Percentiles rank a stretch among this genome's conserved stretches.
Evolutionary conservation across 169 alveolate species (phyloP).

Genomic region (Plasmodium coatneyi): DNA sequence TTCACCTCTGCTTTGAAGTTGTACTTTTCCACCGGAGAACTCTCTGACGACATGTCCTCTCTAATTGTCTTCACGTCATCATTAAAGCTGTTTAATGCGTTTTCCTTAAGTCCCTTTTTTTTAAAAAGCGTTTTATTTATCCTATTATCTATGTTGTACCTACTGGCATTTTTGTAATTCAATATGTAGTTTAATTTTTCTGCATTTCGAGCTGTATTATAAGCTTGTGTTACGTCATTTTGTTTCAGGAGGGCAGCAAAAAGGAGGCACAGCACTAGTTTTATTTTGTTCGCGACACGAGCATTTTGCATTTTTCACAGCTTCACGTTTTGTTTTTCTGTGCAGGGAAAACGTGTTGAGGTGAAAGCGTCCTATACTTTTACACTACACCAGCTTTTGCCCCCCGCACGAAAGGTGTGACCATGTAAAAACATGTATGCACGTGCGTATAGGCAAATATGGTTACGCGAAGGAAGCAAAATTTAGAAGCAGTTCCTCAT

Average conservation of each 20-base stretch:
- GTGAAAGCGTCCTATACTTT: background rate
- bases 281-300: slow-evolving; percentile 25
- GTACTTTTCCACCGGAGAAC: slow-evolving; percentile 86
- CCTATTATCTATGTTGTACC: slow-evolving; percentile 14
- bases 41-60: slow-evolving; percentile 52
- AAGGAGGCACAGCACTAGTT: slow-evolving; percentile 32
- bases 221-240: slow-evolving; percentile 34
- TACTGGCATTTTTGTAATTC: slow-evolving; percentile 27
- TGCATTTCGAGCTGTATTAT: slow-evolving; percentile 14
- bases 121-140: slow-evolving; percentile 65
- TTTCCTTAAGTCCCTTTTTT: slow-evolving; percentile 5
- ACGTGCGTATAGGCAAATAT: background rate
- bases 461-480: background rate
- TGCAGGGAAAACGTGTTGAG: background rate
- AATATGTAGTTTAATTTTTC: slow-evolving; percentile 59
- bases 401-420: background rate
- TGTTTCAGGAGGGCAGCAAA: slow-evolving; percentile 25
- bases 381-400: background rate
- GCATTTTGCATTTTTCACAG: slow-evolving; percentile 69
- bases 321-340: slow-evolving; percentile 12
- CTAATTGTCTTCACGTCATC: slow-evolving; percentile 37
- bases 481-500: background rate
- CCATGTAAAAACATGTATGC: slow-evolving; percentile 7
- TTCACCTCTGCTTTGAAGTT: slow-evolving; percentile 99
- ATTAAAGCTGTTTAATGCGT: slow-evolving; percentile 3